Percentiles rank a stretch among this genome's conserved stretches.
These are phyloP conservation scores for Boletus bicolor DNA, from an alignment of 768 basidiomycete species.

Conservation along the genomic window DNA sequence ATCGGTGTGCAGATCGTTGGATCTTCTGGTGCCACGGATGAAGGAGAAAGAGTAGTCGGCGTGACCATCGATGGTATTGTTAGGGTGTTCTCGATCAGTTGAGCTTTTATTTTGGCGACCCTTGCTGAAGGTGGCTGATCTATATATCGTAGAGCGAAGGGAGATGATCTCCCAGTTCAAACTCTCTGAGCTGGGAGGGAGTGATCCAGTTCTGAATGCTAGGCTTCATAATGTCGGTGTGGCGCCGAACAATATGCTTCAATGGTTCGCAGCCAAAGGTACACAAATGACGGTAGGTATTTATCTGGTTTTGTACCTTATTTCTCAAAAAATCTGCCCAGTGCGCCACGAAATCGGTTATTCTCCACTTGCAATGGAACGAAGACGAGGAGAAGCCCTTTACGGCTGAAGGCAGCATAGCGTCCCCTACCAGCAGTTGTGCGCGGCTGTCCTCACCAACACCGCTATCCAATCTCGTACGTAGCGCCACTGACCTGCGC, in stretches of 20 bases:
- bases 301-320: background rate
- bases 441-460: conserved; percentile 27
- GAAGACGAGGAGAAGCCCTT: conserved; percentile 47
- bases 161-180: conserved; percentile 95
- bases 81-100: conserved; percentile 85
- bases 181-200: conserved; percentile 68
- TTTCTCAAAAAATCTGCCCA: conserved; percentile 24
- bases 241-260: conserved; percentile 85
- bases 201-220: conserved; percentile 61
- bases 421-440: conserved; percentile 26
- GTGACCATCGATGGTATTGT: conserved; percentile 93
- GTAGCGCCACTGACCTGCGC: conserved; percentile 29
- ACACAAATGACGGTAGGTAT: conserved; percentile 79
- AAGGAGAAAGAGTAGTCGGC: conserved; percentile 83
- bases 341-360: conserved; percentile 88
- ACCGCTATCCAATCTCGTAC: conserved; percentile 22
- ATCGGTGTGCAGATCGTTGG: conserved; percentile 85
- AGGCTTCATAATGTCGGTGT: conserved; percentile 75
- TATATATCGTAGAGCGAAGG: conserved; percentile 43
- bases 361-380: conserved; percentile 84
- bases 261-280: conserved; percentile 93
- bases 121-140: conserved; percentile 4
- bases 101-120: conserved; percentile 29
- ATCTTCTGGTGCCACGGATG: conserved; percentile 37
- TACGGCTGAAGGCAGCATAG: conserved; percentile 10